phyloP scores from a whole-genome alignment of 441 rosid genomes.

The Eutrema salsugineum region DNA sequence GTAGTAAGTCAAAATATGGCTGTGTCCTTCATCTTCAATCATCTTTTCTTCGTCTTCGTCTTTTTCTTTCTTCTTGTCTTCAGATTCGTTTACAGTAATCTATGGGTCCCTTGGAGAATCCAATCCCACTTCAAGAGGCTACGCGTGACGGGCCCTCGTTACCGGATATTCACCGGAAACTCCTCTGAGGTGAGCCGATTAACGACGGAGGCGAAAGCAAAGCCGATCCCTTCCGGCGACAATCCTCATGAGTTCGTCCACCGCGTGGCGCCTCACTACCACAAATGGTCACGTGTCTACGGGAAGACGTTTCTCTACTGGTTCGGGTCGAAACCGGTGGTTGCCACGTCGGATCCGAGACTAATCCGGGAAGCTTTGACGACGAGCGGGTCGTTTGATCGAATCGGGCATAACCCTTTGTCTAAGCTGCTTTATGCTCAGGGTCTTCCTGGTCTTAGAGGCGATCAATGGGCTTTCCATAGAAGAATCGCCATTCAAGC shows the following conservation, averaged over 20 bases:
- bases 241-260: constrained; percentile 42
- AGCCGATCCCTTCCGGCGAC: constrained; percentile 24
- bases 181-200: constrained; percentile 41
- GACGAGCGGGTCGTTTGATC: constrained; percentile 39
- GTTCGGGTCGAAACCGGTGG: constrained; percentile 57
- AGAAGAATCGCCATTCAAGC: constrained; percentile 63
- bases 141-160: constrained; percentile 47
- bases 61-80: constrained; percentile 4
- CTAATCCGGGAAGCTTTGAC: constrained; percentile 47
- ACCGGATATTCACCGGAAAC: constrained; percentile 54
- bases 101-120: constrained; percentile 51
- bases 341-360: constrained; percentile 53
- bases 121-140: constrained; percentile 45
- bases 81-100: constrained; percentile 18
- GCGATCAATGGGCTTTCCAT: constrained; percentile 64
- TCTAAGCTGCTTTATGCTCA: constrained; percentile 51
- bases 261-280: constrained; percentile 44
- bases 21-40: neutral
- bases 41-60: neutral
- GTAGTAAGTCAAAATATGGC: neutral
- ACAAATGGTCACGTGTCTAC: constrained; percentile 44
- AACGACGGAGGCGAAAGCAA: constrained; percentile 36
- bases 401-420: constrained; percentile 41
- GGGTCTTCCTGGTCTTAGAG: constrained; percentile 66
- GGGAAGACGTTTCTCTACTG: constrained; percentile 63